Conservation (phyloP, 306 rosid genomes). For the Adenanthera pavonina region DNA sequence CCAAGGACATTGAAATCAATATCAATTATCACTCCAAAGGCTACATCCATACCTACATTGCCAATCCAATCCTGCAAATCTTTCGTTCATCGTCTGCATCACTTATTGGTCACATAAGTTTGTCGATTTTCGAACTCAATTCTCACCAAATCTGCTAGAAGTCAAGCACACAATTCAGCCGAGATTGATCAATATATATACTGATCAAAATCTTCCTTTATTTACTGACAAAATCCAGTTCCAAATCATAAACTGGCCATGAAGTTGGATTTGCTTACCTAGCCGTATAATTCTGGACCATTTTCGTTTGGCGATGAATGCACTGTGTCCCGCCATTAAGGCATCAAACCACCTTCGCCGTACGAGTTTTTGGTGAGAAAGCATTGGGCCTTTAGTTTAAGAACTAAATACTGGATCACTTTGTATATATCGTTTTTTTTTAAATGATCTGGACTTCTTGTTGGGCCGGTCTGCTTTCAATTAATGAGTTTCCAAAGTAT, state of each 20-base stretch:
- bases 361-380: too few species aligned
- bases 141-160: not conserved
- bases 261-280: not conserved
- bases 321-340: not conserved
- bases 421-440: too few species aligned
- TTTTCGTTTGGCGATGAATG: not conserved
- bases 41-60: not conserved
- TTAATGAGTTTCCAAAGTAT: too few species aligned
- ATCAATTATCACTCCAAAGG: not conserved
- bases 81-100: not conserved
- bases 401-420: too few species aligned
- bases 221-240: too few species aligned
- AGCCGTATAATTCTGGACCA: not conserved
- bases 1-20: not conserved
- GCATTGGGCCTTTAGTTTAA: too few species aligned
- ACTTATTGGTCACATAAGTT: not conserved
- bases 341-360: too few species aligned
- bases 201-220: not conserved
- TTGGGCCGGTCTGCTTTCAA: too few species aligned
- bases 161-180: not conserved
- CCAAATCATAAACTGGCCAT: not conserved
- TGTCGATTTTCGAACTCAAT: not conserved
- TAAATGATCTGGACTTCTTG: too few species aligned
- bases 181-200: too few species aligned
- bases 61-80: not conserved